Conservation (phyloP, 2,329 filamentous ascomycete species). For the Scytalidium lignicola region DNA sequence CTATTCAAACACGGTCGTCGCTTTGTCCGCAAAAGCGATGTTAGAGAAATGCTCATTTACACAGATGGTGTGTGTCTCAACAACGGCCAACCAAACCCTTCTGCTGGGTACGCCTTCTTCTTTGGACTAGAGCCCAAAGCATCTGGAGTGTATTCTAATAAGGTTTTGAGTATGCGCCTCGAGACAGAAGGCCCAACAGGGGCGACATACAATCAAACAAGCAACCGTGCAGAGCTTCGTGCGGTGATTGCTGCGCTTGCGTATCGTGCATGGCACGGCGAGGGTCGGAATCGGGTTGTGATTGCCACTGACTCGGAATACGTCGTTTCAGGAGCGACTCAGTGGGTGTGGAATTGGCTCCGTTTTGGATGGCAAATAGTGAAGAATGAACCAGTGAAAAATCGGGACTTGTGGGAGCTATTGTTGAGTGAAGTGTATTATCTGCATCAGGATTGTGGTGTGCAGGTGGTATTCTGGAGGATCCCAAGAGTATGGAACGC, state of each 20-base stretch:
- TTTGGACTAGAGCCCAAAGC: too few relatives aligned
- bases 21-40: conserved; percentile 27
- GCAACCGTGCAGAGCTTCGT: conserved; percentile 51
- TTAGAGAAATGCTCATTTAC: conserved; percentile 33
- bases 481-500: conserved; percentile 40
- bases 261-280: conserved; percentile 37
- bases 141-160: too few relatives aligned
- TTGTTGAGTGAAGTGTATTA: conserved; percentile 37
- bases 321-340: conserved; percentile 39
- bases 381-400: conserved; percentile 34
- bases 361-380: conserved; percentile 38
- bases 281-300: conserved; percentile 37
- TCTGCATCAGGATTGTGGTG: conserved; percentile 15
- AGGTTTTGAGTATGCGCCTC: conserved; percentile 23
- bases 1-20: conserved; percentile 8
- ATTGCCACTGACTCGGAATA: conserved; percentile 52
- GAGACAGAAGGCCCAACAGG: conserved; percentile 39
- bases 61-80: conserved; percentile 41
- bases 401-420: conserved; percentile 47
- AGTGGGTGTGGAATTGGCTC: conserved; percentile 39
- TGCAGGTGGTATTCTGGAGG: conserved; percentile 42
- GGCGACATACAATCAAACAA: conserved; percentile 33
- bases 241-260: conserved; percentile 46
- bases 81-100: conserved; percentile 34
- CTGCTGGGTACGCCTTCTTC: conserved; percentile 37